Conservation (phyloP, 345 rosid genomes). For the Microcos paniculata region DNA sequence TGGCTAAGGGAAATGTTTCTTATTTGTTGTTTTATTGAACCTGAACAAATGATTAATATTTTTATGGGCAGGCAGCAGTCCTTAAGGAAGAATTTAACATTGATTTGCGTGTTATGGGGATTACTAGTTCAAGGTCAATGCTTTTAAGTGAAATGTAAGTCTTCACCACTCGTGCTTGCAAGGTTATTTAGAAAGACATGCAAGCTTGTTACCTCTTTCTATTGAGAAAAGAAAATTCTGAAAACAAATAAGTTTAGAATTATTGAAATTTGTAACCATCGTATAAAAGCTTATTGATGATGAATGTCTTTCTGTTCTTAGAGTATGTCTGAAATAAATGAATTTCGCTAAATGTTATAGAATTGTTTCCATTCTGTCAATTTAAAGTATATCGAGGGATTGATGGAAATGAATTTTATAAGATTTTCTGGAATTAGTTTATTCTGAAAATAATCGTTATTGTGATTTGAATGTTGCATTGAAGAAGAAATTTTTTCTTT, state of each 20-base stretch:
- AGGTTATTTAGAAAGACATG: background rate
- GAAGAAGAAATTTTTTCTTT: background rate
- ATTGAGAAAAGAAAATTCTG: background rate
- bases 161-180: slow-evolving; percentile 5
- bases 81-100: slow-evolving; percentile 98
- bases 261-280: background rate
- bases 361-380: background rate
- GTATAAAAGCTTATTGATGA: background rate
- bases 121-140: slow-evolving; percentile 78
- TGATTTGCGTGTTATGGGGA: slow-evolving; percentile 96
- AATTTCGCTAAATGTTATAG: background rate
- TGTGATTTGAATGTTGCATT: slow-evolving; percentile 4
- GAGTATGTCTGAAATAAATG: background rate
- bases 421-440: background rate
- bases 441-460: background rate
- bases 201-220: background rate
- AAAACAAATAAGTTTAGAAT: background rate
- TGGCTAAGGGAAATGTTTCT: background rate
- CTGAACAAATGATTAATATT: background rate
- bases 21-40: background rate
- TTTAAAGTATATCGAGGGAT: background rate
- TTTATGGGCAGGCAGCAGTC: slow-evolving; percentile 64
- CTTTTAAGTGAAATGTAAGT: slow-evolving; percentile 87
- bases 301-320: background rate
- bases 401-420: background rate